phyloP scores from a whole-genome alignment of 768 basidiomycete species.

The Mycena chlorophos region DNA sequence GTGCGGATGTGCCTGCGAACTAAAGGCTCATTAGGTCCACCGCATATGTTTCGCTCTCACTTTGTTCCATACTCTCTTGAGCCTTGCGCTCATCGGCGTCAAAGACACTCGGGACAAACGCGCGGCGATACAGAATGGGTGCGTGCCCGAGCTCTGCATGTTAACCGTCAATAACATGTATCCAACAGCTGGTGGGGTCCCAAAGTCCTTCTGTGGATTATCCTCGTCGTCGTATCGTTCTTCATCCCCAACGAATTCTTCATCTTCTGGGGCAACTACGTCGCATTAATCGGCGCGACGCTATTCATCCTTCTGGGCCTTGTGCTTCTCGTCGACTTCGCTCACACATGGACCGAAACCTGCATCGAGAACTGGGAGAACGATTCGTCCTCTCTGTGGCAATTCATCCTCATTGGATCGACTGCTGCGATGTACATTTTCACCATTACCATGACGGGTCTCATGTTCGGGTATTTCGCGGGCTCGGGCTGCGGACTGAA shows the following conservation, averaged over 20 bases:
- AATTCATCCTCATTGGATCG: constrained; percentile 91
- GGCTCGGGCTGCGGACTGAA: constrained; percentile 86
- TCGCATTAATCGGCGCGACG: constrained; percentile 88
- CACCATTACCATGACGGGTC: constrained; percentile 79
- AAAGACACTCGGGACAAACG: constrained; percentile 89
- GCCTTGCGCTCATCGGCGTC: constrained; percentile 79
- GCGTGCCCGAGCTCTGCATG: constrained; percentile 22
- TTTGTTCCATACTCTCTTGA: constrained; percentile 83
- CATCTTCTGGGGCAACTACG: constrained; percentile 96
- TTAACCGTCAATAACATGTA: constrained; percentile 2
- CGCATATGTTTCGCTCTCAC: constrained; percentile 94
- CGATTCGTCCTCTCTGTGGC: constrained; percentile 82
- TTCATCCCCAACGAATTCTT: constrained; percentile 97
- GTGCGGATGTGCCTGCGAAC: background rate
- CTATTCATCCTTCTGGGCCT: constrained; percentile 96
- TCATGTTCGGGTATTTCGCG: constrained; percentile 92
- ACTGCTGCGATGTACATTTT: constrained; percentile 87
- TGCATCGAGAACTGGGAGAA: constrained; percentile 96
- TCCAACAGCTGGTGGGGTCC: constrained; percentile 93
- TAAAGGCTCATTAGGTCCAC: constrained; percentile 61
- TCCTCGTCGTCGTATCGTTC: constrained; percentile 81
- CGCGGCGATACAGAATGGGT: constrained; percentile 97
- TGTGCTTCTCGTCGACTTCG: constrained; percentile 96
- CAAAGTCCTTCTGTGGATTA: constrained; percentile 86
- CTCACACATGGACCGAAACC: constrained; percentile 97